phyloP scores from a whole-genome alignment of 2,329 filamentous ascomycete genomes.

The Scytalidium sp. region DNA sequence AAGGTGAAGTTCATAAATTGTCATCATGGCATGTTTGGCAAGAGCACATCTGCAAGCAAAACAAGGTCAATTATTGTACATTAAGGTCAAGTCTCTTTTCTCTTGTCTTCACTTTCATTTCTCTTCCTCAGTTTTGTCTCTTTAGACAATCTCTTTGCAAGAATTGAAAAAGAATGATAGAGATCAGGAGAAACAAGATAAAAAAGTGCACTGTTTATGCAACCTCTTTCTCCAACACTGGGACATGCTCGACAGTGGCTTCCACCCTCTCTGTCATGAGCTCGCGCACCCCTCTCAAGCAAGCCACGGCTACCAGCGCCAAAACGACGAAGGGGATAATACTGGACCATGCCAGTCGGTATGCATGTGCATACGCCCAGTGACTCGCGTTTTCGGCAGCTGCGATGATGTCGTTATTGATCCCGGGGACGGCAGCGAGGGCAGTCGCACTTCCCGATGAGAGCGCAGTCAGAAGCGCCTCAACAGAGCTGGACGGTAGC shows the following conservation, averaged over 20 bases:
- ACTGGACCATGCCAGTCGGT: slow-evolving; percentile 46
- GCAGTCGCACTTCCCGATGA: slow-evolving; percentile 28
- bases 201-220: slow-evolving; percentile 4
- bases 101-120: slow-evolving; percentile 11
- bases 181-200: neutral
- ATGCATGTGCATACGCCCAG: slow-evolving; percentile 43
- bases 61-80: neutral
- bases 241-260: slow-evolving; percentile 43
- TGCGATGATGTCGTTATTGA: slow-evolving; percentile 34
- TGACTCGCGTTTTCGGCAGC: slow-evolving; percentile 38
- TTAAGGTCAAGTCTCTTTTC: neutral
- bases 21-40: neutral
- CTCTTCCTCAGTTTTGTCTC: slow-evolving; percentile 4
- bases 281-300: slow-evolving; percentile 45
- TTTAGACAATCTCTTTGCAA: neutral
- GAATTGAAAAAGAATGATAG: neutral
- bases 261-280: slow-evolving; percentile 53
- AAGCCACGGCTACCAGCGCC: slow-evolving; percentile 39
- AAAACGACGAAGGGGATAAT: slow-evolving; percentile 50
- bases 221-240: slow-evolving; percentile 9
- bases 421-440: slow-evolving; percentile 30
- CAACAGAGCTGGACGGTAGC: slow-evolving; percentile 34
- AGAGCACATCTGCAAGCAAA: no score
- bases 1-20: neutral
- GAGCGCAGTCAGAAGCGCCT: slow-evolving; percentile 36